phyloP scores from a whole-genome alignment of 2,329 filamentous ascomycete genomes.

The Graphiopsis chlorocephala region DNA sequence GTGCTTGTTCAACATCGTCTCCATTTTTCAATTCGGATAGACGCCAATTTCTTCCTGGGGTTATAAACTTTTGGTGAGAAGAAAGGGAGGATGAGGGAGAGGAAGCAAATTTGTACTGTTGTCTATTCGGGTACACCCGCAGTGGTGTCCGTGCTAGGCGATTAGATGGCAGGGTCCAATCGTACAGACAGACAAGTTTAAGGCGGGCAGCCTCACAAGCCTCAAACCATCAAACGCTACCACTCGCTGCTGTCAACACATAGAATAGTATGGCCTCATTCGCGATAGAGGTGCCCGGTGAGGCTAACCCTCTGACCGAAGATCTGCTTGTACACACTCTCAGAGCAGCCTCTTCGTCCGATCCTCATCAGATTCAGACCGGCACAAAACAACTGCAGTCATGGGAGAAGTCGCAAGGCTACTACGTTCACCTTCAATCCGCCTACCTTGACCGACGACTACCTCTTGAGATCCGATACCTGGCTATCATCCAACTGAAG shows the following conservation, averaged over 20 bases:
- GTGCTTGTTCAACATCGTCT: constrained; percentile 53
- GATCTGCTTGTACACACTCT: constrained; percentile 48
- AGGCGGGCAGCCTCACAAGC: neutral
- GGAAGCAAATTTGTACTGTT: neutral
- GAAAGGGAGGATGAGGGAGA: constrained; percentile 29
- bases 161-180: neutral
- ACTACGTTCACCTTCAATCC: constrained; percentile 53
- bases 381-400: constrained; percentile 52
- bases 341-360: constrained; percentile 46
- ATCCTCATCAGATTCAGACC: constrained; percentile 50
- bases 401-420: constrained; percentile 50
- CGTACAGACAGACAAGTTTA: neutral
- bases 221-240: constrained; percentile 8
- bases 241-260: neutral
- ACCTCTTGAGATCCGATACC: constrained; percentile 75
- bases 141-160: neutral
- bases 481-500: constrained; percentile 91
- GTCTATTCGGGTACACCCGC: neutral
- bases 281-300: constrained; percentile 71
- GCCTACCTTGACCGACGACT: constrained; percentile 78
- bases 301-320: constrained; percentile 62
- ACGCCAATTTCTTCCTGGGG: constrained; percentile 39
- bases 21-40: constrained; percentile 11
- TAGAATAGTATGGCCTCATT: constrained; percentile 23
- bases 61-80: constrained; percentile 55